Percentiles rank a stretch among this genome's conserved stretches.
phyloP scores from a whole-genome alignment of 768 basidiomycete genomes.

The Hemileccinum rubropunctum region DNA sequence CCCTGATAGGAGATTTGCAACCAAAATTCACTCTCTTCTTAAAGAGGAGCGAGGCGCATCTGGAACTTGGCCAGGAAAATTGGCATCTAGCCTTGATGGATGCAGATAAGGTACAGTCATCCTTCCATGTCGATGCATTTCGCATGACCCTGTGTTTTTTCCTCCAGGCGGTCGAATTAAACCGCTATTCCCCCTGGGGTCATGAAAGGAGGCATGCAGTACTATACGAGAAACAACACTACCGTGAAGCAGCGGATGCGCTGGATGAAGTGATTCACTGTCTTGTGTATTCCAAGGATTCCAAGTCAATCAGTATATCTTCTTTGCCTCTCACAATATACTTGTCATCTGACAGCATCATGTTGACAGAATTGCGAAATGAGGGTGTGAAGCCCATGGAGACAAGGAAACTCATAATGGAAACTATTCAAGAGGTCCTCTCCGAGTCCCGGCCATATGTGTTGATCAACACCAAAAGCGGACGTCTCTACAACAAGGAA shows the following conservation, averaged over 20 bases:
- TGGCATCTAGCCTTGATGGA: conserved; percentile 9
- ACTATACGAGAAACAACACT: neutral
- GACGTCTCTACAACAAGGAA: conserved; percentile 11
- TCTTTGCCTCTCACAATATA: neutral
- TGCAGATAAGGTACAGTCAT: conserved; percentile 12
- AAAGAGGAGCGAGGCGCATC: conserved; percentile 15
- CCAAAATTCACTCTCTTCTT: conserved; percentile 1
- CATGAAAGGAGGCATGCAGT: conserved; percentile 13
- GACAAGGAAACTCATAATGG: neutral
- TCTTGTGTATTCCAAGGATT: conserved; percentile 1
- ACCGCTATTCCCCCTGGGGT: conserved; percentile 15
- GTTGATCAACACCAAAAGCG: conserved; percentile 14
- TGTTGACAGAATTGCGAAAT: conserved; percentile 5
- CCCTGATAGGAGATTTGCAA: conserved; percentile 5
- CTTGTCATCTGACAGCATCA: neutral
- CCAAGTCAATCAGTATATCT: conserved; percentile 2
- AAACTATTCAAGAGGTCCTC: conserved; percentile 1
- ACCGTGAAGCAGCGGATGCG: conserved; percentile 15
- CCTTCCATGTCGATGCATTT: neutral
- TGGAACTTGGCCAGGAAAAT: neutral
- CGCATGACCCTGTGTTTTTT: neutral
- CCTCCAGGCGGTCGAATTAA: conserved; percentile 13
- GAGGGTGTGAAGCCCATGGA: conserved; percentile 3
- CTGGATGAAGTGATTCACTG: conserved; percentile 2
- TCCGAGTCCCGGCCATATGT: conserved; percentile 6